Evolutionary conservation across 2,329 filamentous ascomycete species (phyloP).

Genomic region (Trichoderma simmonsii): DNA sequence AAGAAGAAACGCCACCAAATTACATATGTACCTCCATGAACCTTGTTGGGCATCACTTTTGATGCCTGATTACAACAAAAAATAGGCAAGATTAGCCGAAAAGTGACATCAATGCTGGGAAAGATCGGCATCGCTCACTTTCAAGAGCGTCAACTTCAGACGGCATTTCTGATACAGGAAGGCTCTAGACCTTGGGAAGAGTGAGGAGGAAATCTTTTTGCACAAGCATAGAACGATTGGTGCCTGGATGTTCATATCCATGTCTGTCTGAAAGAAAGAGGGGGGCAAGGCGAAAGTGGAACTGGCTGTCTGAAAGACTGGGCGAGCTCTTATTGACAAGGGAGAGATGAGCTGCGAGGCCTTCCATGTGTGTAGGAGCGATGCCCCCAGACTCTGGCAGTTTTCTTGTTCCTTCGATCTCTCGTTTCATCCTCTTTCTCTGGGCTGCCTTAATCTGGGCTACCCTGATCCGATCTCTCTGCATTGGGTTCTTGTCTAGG

Average conservation of each 20-base stretch:
- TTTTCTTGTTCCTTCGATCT: not conserved
- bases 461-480: not conserved
- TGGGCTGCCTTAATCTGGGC: not conserved
- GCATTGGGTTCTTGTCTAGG: not conserved
- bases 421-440: not conserved
- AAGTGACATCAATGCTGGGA: not conserved
- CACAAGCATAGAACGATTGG: not conserved
- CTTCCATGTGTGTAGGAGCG: not conserved
- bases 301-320: not conserved
- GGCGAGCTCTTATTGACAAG: not conserved
- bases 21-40: not conserved
- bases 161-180: not conserved
- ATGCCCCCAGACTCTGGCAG: not conserved
- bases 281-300: not conserved
- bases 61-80: not conserved
- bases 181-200: not conserved
- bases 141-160: not conserved
- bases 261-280: not conserved
- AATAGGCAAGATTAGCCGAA: not conserved
- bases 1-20: not conserved
- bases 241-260: not conserved
- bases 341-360: not conserved
- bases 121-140: not conserved
- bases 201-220: not conserved
- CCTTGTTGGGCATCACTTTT: not conserved